Base-by-base conservation (phyloP, 2,329 filamentous ascomycete genomes). In the Colletotrichum kahawae region DNA sequence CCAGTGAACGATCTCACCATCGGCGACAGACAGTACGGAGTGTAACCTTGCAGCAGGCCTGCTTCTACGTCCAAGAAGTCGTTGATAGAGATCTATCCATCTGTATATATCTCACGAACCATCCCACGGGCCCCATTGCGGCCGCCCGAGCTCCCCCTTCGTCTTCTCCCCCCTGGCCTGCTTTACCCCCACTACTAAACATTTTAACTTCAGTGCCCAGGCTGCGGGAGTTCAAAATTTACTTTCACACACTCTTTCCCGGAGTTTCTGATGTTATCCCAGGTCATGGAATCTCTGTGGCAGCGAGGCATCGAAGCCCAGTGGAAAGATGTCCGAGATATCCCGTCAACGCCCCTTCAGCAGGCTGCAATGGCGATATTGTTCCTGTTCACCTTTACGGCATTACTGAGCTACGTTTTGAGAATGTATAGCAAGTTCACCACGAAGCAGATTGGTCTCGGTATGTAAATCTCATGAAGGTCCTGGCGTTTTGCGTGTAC, bases 311-410 rank as follows among this genome's bases (percentile, higher is more conserved):
- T 68, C 29, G n/a, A 68, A 21, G 64, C 64, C 54, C 54, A 56
- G 9, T 72, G 70, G 70, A 59, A 59, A 2, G 75, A 83, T 65
- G 79, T 81, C 13, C 67, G 74, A 31, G 77, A 79, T 43, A 81
- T 83, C 7, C 82, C 82, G 2, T 82, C 82, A 10, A 79, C 82
- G 12, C 77, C 81, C 13, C 79, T 82, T 9, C 83, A 84, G 60
- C 71, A 77, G 18, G 76, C 75, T 16, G 82, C 79, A 1, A 74
- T 84, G 8, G 79, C 80, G 24, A 77, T 84, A 33, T 71, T 83
- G 21, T 83, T 85, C 71, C 60, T 83, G 24, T 82, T 84, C 16
- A 82, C 83, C 0, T 33, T 57, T 7, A 38, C 27, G 4, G 73
- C 73, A 9, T 51, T 84, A n/a, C 79, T 82, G 14, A 74, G 81